Conservation (phyloP, 257 asterid species). For the Gynochthodes officinalis region DNA sequence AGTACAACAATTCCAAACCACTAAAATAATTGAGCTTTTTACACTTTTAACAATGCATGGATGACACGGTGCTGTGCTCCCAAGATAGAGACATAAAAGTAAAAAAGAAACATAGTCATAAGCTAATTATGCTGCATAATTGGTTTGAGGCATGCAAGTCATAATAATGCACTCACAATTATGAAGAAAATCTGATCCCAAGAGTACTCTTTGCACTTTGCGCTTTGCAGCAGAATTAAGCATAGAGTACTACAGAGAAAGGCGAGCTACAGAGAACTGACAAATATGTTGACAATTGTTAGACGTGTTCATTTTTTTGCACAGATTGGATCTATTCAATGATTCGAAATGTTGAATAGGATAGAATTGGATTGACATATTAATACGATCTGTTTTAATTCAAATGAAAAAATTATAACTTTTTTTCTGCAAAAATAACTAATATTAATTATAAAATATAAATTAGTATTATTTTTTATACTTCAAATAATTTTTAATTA, state of each 20-base stretch:
- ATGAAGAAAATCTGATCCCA: background rate
- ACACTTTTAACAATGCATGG: background rate
- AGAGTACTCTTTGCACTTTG: background rate
- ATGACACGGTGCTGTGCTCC: constrained; percentile 2
- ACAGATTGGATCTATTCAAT: too few relatives aligned
- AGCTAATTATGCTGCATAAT: constrained; percentile 4
- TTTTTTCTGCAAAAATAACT: too few relatives aligned
- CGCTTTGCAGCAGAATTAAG: constrained; percentile 10
- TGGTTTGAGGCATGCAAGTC: too few relatives aligned
- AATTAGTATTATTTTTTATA: too few relatives aligned
- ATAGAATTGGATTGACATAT: too few relatives aligned
- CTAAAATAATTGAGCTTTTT: background rate
- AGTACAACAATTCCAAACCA: background rate
- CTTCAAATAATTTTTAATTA: too few relatives aligned
- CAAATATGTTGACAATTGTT: background rate
- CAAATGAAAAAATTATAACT: too few relatives aligned
- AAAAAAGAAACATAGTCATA: constrained; percentile 6
- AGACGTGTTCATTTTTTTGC: too few relatives aligned
- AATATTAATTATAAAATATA: too few relatives aligned
- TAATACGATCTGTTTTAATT: too few relatives aligned
- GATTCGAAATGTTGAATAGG: too few relatives aligned
- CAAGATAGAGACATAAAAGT: constrained; percentile 13
- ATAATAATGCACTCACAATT: constrained; percentile 16
- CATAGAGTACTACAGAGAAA: constrained; percentile 10
- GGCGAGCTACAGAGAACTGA: constrained; percentile 11